Conservation (phyloP, 2,329 filamentous ascomycete genomes). For the Fusarium sp. region DNA sequence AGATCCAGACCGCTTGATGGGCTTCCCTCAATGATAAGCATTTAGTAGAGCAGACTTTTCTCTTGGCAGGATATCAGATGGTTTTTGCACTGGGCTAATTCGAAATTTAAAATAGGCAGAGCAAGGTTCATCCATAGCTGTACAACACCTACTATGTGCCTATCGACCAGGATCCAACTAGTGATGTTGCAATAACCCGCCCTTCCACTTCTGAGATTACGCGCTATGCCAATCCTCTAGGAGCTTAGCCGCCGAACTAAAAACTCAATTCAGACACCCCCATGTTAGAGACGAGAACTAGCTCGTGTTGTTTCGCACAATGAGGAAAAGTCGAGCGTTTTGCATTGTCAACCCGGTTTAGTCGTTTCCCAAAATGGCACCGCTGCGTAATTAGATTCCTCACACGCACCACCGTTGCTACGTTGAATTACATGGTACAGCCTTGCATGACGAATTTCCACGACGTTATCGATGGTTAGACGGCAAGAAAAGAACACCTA, state of each 20-base stretch:
- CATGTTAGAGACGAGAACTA: conserved; percentile 20
- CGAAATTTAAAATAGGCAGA: not conserved
- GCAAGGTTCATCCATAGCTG: conserved; percentile 10
- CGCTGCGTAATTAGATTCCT: conserved; percentile 8
- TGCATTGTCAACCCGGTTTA: conserved; percentile 28
- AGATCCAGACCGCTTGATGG: not conserved
- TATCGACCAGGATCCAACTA: conserved; percentile 7
- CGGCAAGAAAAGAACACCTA: conserved; percentile 18
- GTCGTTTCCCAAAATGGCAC: conserved; percentile 34
- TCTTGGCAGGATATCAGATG: not conserved
- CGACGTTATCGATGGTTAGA: not conserved
- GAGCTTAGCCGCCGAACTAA: conserved; percentile 19
- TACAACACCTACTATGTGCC: conserved; percentile 3
- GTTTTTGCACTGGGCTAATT: not conserved
- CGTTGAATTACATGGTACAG: conserved; percentile 23
- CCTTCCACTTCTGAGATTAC: conserved; percentile 1
- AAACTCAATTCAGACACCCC: conserved; percentile 35
- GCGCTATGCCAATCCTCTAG: conserved; percentile 5
- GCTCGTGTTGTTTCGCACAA: conserved; percentile 21
- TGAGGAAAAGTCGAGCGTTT: conserved; percentile 25
- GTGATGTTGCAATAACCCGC: conserved; percentile 20
- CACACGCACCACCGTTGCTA: conserved; percentile 4
- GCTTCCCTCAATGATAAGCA: not conserved
- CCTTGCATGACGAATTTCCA: conserved; percentile 32
- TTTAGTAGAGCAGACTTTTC: not conserved